Evolutionary conservation across 495 filamentous ascomycete genomes (phyloP), one percentile per base, ranked within the genome.

Genomic region (Podospora bellae-mahoneyi): DNA sequence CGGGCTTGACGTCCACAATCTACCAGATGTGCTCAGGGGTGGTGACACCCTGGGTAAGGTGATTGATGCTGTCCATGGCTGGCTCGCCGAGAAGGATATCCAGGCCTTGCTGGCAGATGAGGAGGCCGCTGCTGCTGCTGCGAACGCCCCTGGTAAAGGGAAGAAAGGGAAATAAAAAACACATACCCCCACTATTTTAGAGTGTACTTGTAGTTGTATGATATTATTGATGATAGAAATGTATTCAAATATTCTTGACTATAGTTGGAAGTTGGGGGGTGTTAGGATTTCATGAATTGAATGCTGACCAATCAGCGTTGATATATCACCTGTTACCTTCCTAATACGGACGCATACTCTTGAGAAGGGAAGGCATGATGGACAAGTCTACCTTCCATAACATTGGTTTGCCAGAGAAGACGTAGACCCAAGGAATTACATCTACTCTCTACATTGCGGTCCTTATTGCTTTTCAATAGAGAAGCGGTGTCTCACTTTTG

Each of bases 71-170:
- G 90, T 94, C 30, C 87, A 86, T 68, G 83, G 80, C 6, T 97
- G 95, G 95, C 81, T 95, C 64, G 82, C 84, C 66, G 89, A 92
- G 70, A 83, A 82, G 26, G 95, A 99, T 60, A 86, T 97, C 23
- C 86, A 92, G 77, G 84, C 78, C 18, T 73, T 96, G 74, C 78
- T 85, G 18, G 82, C 80, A 7, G 81, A 84, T 16, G 84, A 85
- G 67, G 80, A 82, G 65, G 79, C 78, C 18, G 71, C 71, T 28
- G 70, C 75, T 7, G 68, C 68, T 28, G 62, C 69, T 26, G 61
- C 71, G 5, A 48, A 63, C 27, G 59, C 62, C 0, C 76, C 76
- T 48, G 74, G 76, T 64, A 48, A 48, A 48, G 39, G 39, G 39
- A 78, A 78, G 64, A 56, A 59, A 62, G 76, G 74, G 71, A 77